Evolutionary conservation across 2,329 filamentous ascomycete species (phyloP), one percentile per base, ranked within the genome.

Genomic region (Alternaria sp.): DNA sequence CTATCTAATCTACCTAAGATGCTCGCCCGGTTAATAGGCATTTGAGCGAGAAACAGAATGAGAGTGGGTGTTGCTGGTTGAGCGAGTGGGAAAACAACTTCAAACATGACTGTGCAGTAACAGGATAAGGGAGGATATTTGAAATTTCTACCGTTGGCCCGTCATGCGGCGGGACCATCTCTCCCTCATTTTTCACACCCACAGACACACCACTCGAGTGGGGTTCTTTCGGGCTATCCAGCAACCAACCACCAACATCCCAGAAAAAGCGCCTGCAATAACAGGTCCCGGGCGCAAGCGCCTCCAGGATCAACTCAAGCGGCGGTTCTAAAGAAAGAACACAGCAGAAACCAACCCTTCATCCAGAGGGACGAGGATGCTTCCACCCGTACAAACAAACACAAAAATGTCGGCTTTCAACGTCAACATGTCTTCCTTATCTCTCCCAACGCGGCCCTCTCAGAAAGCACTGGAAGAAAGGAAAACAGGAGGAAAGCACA

Each of bases 321-420:
- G 72, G 73, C 73, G 73, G 72, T 68, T 51, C 56, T 64, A 71
- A 63, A 62, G 59, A 46, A 66, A 65, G 59, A 63, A 70, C 69
- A 69, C 74, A 68, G 70, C 74, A 69, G 72, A 75, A 77, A 77
- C 78, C 77, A 80, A 78, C 77, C 78, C 77, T 76, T 61, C 75
- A 78, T 80, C 78, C 75, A 66, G 55, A 68, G 57, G 73, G 77
- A 80, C 75, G 77, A 76, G 78, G 77, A 79, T 77, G 64, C 74
- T 77, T 76, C 73, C 69, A 68, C 64, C 69, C 69, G 68, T 73
- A 74, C 69, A 71, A 72, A 66, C 77, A 79, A 73, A 69, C 71
- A 63, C 73, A 77, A 75, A 74, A 72, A 74, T 73, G 65, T 81
- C 78, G 69, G 69, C 73, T 72, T 77, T 75, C 76, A 74, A 71